phyloP scores from a whole-genome alignment of 2,329 filamentous ascomycete genomes.

The Drechslera avenae region DNA sequence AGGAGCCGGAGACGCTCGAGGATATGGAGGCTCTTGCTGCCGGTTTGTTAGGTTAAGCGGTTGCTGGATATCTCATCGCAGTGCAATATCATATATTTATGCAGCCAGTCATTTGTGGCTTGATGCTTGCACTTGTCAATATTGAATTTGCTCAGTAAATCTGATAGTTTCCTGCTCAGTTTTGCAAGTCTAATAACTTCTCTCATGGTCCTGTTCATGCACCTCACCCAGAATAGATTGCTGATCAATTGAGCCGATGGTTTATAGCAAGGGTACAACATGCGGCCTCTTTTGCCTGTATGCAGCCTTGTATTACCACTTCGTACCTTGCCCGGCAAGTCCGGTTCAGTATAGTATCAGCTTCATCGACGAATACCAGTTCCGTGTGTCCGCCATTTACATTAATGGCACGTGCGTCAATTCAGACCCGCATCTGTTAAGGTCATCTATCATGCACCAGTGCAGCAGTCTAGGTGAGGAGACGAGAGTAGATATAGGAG shows the following conservation, averaged over 20 bases:
- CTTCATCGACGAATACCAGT: background rate
- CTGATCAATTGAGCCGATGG: background rate
- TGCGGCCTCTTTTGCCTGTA: slow-evolving; percentile 7
- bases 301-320: background rate
- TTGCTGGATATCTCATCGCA: background rate
- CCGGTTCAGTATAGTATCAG: background rate
- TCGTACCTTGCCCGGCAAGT: too few relatives aligned
- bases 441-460: too few relatives aligned
- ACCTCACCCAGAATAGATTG: background rate
- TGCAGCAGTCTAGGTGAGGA: too few relatives aligned
- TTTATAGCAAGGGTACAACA: slow-evolving; percentile 6
- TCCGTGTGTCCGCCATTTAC: too few relatives aligned
- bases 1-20: slow-evolving; percentile 78
- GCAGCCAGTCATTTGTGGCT: background rate
- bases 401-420: too few relatives aligned
- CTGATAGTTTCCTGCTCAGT: too few relatives aligned
- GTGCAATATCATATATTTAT: background rate
- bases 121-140: too few relatives aligned
- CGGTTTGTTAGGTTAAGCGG: slow-evolving; percentile 62
- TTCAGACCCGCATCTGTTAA: too few relatives aligned
- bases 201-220: too few relatives aligned
- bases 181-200: too few relatives aligned
- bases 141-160: too few relatives aligned
- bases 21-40: slow-evolving; percentile 79
- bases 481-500: too few relatives aligned